A percentile compares a stretch with the other conserved stretches of the same genome.
Conservation (phyloP, 805 yeast species). For the Ogataea populi-albae region DNA sequence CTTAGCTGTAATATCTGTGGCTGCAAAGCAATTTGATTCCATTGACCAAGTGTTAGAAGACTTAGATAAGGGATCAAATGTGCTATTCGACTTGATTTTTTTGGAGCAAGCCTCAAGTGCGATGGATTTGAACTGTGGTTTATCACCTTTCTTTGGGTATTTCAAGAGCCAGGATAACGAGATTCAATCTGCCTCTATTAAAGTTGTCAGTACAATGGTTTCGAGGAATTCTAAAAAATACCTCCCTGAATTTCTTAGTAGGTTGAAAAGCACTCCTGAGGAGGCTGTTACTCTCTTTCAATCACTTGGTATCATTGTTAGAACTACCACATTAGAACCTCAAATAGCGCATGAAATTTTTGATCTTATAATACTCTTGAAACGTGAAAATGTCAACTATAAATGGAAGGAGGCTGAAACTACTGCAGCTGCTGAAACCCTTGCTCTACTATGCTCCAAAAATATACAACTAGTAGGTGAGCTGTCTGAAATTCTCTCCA, state of each 20-base stretch:
- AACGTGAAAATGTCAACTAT: conserved; percentile 5
- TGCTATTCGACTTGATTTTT: conserved; percentile 35
- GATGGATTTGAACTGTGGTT: conserved; percentile 31
- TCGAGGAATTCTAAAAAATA: conserved; percentile 37
- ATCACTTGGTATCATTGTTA: conserved; percentile 11
- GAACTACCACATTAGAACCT: conserved; percentile 6
- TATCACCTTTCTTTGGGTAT: conserved; percentile 36
- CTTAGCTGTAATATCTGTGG: conserved; percentile 35
- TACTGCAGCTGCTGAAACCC: conserved; percentile 24
- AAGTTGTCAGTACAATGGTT: conserved; percentile 50
- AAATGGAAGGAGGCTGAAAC: conserved; percentile 17
- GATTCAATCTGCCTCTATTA: conserved; percentile 46
- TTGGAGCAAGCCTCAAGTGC: conserved; percentile 49
- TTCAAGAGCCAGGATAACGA: conserved; percentile 32
- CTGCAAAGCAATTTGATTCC: conserved; percentile 32
- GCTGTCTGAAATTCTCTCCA: conserved; percentile 13
- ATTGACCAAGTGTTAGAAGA: conserved; percentile 20
- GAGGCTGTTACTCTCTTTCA: conserved; percentile 8
- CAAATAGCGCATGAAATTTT: conserved; percentile 12
- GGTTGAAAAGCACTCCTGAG: conserved; percentile 10
- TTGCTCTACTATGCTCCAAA: conserved; percentile 21
- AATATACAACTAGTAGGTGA: conserved; percentile 14
- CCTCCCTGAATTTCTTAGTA: conserved; percentile 37
- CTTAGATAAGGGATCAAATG: conserved; percentile 20
- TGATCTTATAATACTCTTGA: conserved; percentile 7